Base-by-base conservation (phyloP, 2,329 filamentous ascomycete species). In the Fusarium sp. region DNA sequence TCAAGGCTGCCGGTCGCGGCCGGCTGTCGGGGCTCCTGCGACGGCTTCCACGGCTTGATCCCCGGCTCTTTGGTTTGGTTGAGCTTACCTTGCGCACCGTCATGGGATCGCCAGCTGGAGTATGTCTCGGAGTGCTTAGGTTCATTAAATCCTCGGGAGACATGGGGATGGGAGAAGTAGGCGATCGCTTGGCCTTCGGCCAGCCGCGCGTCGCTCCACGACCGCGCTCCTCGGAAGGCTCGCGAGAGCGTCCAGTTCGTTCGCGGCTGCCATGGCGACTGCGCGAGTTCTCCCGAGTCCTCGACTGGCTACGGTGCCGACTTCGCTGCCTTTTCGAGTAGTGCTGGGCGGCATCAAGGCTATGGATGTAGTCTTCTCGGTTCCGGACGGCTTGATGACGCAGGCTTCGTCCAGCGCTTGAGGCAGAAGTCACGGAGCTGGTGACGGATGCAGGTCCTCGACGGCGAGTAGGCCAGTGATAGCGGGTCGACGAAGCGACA, bases 91-190 rank as follows among this genome's bases (percentile, higher is more conserved):
- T 88, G 28, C 82, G 81, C 36, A 83, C 81, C 0, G 84, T 86
- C 43, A 74, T 71, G 6, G 85, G 83, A 18, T 87, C 85, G 16
- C 72, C 77, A 2, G 71, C 67, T 3, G 78, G 75, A 7, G 54
- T 76, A 68, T 75, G 73, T 30, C 76, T 81, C 1, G 85, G 83
- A 1, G 83, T 88, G 67, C 86, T 88, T 52, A 92, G 80, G 72
- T 88, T 91, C 75, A 90, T 89, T 64, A 93, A 78, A 74, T 98
- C 94, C 73, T 97, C 94, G 0, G 94, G 94, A 4, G 95, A 97
- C 95, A 98, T 98, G 4, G 95, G 94, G 2, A 97, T 88, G 0
- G 95, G 95, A 0, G 95, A 98, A 2, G 94, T 97, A 1, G 95
- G 95, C 1, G 95, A 98, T 23, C 93, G 88, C 81, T 97, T 97